Conservation (phyloP, 2,329 filamentous ascomycete species). For the Macroventuria anomochaeta region DNA sequence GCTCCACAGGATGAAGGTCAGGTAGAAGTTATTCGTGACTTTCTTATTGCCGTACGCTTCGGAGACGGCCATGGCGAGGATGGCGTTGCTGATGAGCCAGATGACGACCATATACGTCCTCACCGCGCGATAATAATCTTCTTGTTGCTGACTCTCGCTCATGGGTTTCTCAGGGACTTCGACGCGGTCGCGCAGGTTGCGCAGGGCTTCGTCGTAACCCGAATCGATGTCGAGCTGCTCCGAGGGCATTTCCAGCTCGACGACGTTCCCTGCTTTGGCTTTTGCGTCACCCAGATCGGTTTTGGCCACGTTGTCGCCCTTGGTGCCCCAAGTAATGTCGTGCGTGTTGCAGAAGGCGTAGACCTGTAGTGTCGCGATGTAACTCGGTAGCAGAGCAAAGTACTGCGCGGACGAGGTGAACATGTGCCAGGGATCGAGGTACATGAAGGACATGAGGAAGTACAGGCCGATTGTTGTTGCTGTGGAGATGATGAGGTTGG, state of each 20-base stretch:
- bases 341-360: slow-evolving; percentile 99
- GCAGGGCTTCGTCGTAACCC: slow-evolving; percentile 94
- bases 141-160: slow-evolving; percentile 84
- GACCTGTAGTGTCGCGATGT: slow-evolving; percentile 96
- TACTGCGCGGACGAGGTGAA: slow-evolving; percentile 91
- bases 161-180: slow-evolving; percentile 71
- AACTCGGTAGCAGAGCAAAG: slow-evolving; percentile 87
- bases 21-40: slow-evolving; percentile 84
- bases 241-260: slow-evolving; percentile 95
- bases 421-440: slow-evolving; percentile 99
- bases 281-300: slow-evolving; percentile 90
- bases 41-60: slow-evolving; percentile 79
- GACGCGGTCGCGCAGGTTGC: slow-evolving; percentile 91
- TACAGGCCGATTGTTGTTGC: slow-evolving; percentile 90
- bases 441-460: slow-evolving; percentile 94
- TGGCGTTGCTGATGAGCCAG: slow-evolving; percentile 92
- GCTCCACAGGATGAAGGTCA: slow-evolving; percentile 90
- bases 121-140: slow-evolving; percentile 98
- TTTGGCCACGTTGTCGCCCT: slow-evolving; percentile 94
- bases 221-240: slow-evolving; percentile 98
- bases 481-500: slow-evolving; percentile 91
- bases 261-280: slow-evolving; percentile 73
- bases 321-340: slow-evolving; percentile 98
- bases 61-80: slow-evolving; percentile 90
- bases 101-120: slow-evolving; percentile 96